Percentiles rank a stretch among this genome's conserved stretches.
phyloP scores from a whole-genome alignment of 78 protist species.

The Dictyostelium purpureum region DNA sequence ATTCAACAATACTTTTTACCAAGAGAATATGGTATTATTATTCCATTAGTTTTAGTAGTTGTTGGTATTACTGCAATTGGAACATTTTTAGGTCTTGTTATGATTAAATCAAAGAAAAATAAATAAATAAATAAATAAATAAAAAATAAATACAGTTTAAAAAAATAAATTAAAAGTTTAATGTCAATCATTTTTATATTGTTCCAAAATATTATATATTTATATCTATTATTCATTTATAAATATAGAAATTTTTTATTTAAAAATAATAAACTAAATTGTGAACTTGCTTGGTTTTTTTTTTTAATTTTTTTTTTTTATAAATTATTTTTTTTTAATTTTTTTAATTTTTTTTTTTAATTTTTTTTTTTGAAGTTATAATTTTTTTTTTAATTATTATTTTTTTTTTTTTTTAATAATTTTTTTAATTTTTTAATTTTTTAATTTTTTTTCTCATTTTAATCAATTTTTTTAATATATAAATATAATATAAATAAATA shows the following conservation, averaged over 20 bases:
- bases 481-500: neutral
- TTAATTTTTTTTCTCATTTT: neutral
- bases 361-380: neutral
- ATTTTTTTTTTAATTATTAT: neutral
- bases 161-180: neutral
- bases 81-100: conserved; percentile 66
- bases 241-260: neutral
- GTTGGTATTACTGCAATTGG: conserved; percentile 61
- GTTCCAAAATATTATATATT: neutral
- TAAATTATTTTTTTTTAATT: neutral
- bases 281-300: no score
- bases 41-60: conserved; percentile 61
- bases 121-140: conserved; percentile 4
- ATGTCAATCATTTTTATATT: no score
- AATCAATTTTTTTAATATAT: neutral
- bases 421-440: neutral
- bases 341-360: neutral
- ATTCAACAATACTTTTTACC: conserved; percentile 75
- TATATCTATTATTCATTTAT: neutral
- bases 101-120: conserved; percentile 75
- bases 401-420: neutral
- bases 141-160: neutral
- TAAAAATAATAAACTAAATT: neutral
- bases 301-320: neutral
- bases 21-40: conserved; percentile 72